A percentile compares a stretch with the other conserved stretches of the same genome.
These are phyloP conservation scores for Mycosphaerella sp. DNA, from an alignment of 2,329 filamentous ascomycete species.

Conservation along the genomic window DNA sequence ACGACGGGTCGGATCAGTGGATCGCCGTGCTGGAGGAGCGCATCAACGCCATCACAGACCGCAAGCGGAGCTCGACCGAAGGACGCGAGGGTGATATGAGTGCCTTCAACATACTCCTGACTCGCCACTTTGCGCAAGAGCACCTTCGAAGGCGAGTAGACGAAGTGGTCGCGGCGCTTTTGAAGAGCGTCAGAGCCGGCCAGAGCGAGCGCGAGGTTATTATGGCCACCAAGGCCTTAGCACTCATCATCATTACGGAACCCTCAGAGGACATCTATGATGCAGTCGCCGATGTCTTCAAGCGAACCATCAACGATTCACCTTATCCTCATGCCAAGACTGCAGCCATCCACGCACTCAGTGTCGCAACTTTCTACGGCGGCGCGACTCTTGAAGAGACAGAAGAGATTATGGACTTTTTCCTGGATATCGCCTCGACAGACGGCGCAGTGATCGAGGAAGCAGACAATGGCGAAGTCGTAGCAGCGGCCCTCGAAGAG, in stretches of 20 bases:
- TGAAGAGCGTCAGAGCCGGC: conserved; percentile 65
- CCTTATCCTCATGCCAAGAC: conserved; percentile 59
- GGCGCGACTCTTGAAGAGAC: conserved; percentile 63
- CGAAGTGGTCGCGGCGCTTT: conserved; percentile 59
- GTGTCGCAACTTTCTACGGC: conserved; percentile 67
- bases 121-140: conserved; percentile 60
- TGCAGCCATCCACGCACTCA: conserved; percentile 66
- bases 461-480: conserved; percentile 62
- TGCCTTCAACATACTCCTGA: conserved; percentile 59
- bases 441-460: conserved; percentile 70
- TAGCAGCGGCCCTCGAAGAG: conserved; percentile 66
- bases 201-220: conserved; percentile 62
- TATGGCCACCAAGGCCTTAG: conserved; percentile 65
- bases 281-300: conserved; percentile 52
- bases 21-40: conserved; percentile 57
- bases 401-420: conserved; percentile 65
- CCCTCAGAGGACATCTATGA: conserved; percentile 62
- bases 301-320: conserved; percentile 60
- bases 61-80: conserved; percentile 70
- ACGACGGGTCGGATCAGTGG: conserved; percentile 51
- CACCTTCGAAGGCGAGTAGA: conserved; percentile 54
- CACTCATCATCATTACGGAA: conserved; percentile 62
- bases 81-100: conserved; percentile 60
- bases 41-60: conserved; percentile 65
- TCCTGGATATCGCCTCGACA: conserved; percentile 71